Conservation (phyloP, 176 grass and related monocot genomes). For the Bothriochloa decipiens region DNA sequence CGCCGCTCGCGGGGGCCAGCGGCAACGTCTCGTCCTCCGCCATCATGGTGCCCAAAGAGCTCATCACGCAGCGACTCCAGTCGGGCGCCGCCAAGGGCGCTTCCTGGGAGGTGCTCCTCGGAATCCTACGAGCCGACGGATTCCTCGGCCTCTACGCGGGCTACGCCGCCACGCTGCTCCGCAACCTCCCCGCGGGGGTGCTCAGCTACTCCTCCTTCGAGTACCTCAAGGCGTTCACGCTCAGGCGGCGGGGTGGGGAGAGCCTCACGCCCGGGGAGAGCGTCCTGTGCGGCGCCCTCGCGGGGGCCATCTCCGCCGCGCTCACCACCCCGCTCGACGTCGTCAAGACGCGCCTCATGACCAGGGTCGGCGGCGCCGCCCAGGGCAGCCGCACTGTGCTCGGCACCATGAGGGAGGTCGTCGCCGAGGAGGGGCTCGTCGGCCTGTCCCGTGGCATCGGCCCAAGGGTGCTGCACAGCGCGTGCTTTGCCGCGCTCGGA, state of each 20-base stretch:
- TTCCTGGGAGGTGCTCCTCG: slow-evolving; percentile 74
- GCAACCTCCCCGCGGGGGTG: slow-evolving; percentile 78
- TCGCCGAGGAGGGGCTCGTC: slow-evolving; percentile 70
- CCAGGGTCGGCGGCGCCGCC: slow-evolving; percentile 46
- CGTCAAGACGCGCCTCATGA: slow-evolving; percentile 94
- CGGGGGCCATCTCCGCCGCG: slow-evolving; percentile 72
- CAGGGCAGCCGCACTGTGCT: slow-evolving; percentile 64
- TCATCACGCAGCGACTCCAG: slow-evolving; percentile 97
- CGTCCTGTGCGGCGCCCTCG: slow-evolving; percentile 78
- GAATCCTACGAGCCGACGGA: slow-evolving; percentile 65
- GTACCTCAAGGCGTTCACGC: slow-evolving; percentile 88
- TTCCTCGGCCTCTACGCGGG: slow-evolving; percentile 84
- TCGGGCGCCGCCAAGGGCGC: slow-evolving; percentile 65
- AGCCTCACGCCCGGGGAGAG: slow-evolving; percentile 75
- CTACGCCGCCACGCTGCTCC: slow-evolving; percentile 81
- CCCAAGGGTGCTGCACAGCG: slow-evolving; percentile 85
- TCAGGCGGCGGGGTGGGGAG: slow-evolving; percentile 30
- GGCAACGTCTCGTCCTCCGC: slow-evolving; percentile 88
- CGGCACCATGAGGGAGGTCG: slow-evolving; percentile 74
- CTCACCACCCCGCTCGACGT: slow-evolving; percentile 89
- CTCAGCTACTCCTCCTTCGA: slow-evolving; percentile 96
- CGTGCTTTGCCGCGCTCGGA: slow-evolving; percentile 81
- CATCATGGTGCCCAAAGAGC: slow-evolving; percentile 97
- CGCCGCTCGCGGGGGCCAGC: slow-evolving; percentile 77
- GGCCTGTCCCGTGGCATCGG: slow-evolving; percentile 80